These are phyloP conservation scores for Solanum tarapatanum DNA, from an alignment of 257 asterid genomes.

Conservation along the genomic window DNA sequence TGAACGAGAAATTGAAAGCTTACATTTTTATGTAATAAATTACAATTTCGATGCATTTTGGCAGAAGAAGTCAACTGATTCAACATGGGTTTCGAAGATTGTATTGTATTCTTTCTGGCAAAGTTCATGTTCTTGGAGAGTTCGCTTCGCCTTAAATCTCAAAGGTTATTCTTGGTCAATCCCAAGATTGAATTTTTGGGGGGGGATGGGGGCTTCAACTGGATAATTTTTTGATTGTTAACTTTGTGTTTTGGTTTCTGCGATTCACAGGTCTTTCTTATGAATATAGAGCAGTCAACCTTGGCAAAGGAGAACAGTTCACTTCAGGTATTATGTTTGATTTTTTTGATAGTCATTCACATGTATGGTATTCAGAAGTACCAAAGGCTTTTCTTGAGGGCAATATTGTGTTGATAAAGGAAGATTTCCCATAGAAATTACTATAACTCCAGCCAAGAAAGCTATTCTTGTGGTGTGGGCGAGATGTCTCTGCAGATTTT, in stretches of 20 bases:
- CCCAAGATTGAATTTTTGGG: background rate
- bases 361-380: background rate
- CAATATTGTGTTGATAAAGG: background rate
- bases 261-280: conserved; percentile 41
- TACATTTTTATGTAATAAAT: background rate
- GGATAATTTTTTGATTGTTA: background rate
- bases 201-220: background rate
- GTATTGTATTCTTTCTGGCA: conserved; percentile 72
- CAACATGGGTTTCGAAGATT: conserved; percentile 33
- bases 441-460: background rate
- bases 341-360: background rate
- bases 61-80: conserved; percentile 24
- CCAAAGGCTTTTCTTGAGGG: background rate
- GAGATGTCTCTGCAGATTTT: background rate
- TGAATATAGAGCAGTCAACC: conserved; percentile 66
- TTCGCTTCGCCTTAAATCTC: conserved; percentile 68
- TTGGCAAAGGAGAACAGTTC: conserved; percentile 52
- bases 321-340: conserved; percentile 32
- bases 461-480: background rate
- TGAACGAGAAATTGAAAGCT: background rate
- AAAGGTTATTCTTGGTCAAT: conserved; percentile 33
- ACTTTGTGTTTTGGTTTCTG: background rate
- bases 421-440: background rate
- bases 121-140: conserved; percentile 84
- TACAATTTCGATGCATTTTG: background rate